Conservation (phyloP, 148 eudicot species). For the Rhododendron vialii region DNA sequence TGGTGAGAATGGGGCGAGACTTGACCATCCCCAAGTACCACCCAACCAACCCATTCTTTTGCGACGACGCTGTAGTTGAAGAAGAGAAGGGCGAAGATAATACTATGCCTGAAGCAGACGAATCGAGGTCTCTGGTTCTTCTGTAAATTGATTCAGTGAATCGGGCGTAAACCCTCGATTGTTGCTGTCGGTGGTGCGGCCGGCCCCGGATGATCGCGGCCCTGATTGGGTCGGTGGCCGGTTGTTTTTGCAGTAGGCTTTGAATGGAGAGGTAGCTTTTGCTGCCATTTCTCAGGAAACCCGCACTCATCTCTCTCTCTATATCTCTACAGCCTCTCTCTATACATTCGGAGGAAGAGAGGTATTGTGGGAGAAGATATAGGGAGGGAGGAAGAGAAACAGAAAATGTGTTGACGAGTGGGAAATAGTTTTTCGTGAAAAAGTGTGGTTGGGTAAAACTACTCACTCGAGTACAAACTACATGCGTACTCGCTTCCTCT, state of each 20-base stretch:
- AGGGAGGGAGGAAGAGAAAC: neutral
- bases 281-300: constrained; percentile 13
- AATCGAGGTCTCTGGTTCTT: constrained; percentile 24
- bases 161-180: constrained; percentile 12
- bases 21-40: constrained; percentile 88
- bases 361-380: neutral
- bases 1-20: constrained; percentile 69
- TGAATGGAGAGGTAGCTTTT: neutral
- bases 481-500: neutral
- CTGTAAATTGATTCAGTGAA: constrained; percentile 18
- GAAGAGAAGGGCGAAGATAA: constrained; percentile 21
- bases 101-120: constrained; percentile 18
- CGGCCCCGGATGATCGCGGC: constrained; percentile 8
- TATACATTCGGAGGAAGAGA: neutral
- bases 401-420: neutral
- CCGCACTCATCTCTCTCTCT: constrained; percentile 8
- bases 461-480: neutral
- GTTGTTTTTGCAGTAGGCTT: neutral
- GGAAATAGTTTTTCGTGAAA: neutral
- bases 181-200: constrained; percentile 5
- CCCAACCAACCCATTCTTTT: constrained; percentile 35
- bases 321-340: neutral
- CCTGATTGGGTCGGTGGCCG: constrained; percentile 7
- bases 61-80: constrained; percentile 8
- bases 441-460: neutral